Evolutionary conservation across 2,329 filamentous ascomycete species (phyloP), one percentile per base, ranked within the genome.

Genomic region (Coniochaeta sp.): DNA sequence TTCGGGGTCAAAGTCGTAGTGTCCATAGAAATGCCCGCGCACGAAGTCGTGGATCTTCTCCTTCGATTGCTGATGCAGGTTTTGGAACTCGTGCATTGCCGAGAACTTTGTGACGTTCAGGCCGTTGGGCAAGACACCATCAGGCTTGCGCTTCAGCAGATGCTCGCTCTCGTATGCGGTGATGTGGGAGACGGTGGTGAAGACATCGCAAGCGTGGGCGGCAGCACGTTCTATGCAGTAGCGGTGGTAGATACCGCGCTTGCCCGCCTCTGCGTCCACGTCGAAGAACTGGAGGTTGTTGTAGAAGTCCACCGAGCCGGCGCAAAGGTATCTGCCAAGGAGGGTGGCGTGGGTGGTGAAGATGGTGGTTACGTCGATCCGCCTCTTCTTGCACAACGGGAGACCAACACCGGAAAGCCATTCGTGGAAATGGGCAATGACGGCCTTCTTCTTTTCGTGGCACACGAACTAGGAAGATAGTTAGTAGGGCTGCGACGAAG

Each of bases 21-120:
- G 91, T 10, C 94, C 94, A 65, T 97, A 97, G 71, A 99, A 99
- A 67, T 99, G 94, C 10, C 94, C 94, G 48, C 94, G 89, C 18
- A 97, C 91, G 65, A 99, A 99, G 68, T 97, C 94, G 65, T 95
- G 89, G 62, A 99, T 97, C 78, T 95, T 96, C 71, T 95, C 89
- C 75, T 97, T 97, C 63, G 91, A 87, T 67, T 94, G 88, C 64
- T 95, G 91, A 71, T 97, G 94, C 65, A 99, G 72, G 67, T 99
- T 99, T 70, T 99, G 94, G 75, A 97, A 97, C 71, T 99, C 94
- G 76, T 99, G 94, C 63, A 96, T 91, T 6, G 94, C 94, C 8
- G 91, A 92, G 74, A 97, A 97, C 70, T 97, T 97, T 71, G 91
- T 96, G 55, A 99, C 94, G 63, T 99, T 99, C 63, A 99, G 78